Evolutionary conservation across 192 early-diverging fungal species (phyloP).

Genomic region (Geosiphon pyriformis): DNA sequence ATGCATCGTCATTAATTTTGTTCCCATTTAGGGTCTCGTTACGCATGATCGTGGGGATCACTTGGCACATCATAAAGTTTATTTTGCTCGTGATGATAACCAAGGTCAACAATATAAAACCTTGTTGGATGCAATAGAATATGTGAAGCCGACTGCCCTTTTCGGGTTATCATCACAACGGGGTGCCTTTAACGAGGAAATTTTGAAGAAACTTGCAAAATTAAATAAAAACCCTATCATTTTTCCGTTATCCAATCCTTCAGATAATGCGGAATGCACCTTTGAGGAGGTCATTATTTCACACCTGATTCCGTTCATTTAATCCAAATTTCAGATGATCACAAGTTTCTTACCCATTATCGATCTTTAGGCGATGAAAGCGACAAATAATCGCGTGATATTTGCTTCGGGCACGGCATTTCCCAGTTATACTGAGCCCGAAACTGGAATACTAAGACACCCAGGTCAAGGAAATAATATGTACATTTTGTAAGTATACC

Average conservation of each 20-base stretch:
- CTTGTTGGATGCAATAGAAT: conserved; percentile 72
- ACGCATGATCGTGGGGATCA: conserved; percentile 84
- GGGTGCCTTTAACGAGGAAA: conserved; percentile 68
- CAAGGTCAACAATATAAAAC: conserved; percentile 66
- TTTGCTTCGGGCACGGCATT: conserved; percentile 97
- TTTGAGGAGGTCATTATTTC: conserved; percentile 55
- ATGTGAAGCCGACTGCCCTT: conserved; percentile 83
- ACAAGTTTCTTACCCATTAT: background rate
- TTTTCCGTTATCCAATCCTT: conserved; percentile 88
- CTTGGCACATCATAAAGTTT: conserved; percentile 75
- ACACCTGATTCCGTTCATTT: too few species aligned
- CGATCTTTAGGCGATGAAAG: conserved; percentile 58
- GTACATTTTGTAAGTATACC: conserved; percentile 71
- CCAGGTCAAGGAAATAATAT: conserved; percentile 93
- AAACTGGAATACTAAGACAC: conserved; percentile 46
- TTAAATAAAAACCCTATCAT: conserved; percentile 78
- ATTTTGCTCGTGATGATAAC: conserved; percentile 87
- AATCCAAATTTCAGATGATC: too few species aligned
- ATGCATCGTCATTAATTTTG: background rate
- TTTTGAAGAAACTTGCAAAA: conserved; percentile 69
- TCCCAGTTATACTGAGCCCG: conserved; percentile 66
- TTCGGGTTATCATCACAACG: conserved; percentile 82
- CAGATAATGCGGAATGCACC: conserved; percentile 89
- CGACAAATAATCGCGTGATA: conserved; percentile 81
- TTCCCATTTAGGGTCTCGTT: conserved; percentile 59